phyloP scores from a whole-genome alignment of 2,329 filamentous ascomycete genomes.

The Pseudocercospora fijiensis region DNA sequence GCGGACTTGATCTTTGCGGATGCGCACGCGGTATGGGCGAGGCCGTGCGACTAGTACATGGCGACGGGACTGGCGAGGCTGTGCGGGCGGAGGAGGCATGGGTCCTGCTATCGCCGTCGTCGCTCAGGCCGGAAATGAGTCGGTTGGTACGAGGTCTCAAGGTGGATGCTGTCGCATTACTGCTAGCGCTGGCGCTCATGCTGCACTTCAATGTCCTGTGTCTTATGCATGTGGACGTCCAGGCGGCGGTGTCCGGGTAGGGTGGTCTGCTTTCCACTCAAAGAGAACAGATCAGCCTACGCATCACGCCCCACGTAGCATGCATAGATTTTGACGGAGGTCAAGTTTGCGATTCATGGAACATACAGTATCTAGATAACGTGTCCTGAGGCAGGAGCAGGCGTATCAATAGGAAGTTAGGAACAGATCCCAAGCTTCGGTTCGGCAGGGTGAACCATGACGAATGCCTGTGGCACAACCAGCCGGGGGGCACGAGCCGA shows the following conservation, averaged over 20 bases:
- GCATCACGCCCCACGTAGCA: not conserved
- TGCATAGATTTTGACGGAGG: not conserved
- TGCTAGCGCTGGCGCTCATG: conserved; percentile 36
- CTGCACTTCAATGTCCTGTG: not conserved
- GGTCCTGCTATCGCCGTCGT: conserved; percentile 44
- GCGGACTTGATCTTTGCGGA: conserved; percentile 26
- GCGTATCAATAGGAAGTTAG: conserved; percentile 1
- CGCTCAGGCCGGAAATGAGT: conserved; percentile 50
- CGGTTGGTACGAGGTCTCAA: conserved; percentile 49
- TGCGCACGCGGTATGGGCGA: conserved; percentile 46
- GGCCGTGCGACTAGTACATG: conserved; percentile 41
- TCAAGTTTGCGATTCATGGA: conserved; percentile 2
- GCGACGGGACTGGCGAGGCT: conserved; percentile 41
- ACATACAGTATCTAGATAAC: not conserved
- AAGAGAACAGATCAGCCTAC: conserved; percentile 1
- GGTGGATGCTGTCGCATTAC: conserved; percentile 43
- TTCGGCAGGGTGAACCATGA: not conserved
- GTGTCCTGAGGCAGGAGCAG: conserved; percentile 8
- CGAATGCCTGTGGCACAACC: not conserved
- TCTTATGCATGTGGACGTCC: conserved; percentile 6
- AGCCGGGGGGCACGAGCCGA: not conserved
- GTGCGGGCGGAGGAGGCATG: conserved; percentile 36
- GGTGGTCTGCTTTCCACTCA: conserved; percentile 4
- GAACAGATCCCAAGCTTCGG: not conserved
- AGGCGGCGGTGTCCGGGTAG: conserved; percentile 1